Evolutionary conservation across 2,329 filamentous ascomycete species (phyloP).

Genomic region (Talaromyces sp.): DNA sequence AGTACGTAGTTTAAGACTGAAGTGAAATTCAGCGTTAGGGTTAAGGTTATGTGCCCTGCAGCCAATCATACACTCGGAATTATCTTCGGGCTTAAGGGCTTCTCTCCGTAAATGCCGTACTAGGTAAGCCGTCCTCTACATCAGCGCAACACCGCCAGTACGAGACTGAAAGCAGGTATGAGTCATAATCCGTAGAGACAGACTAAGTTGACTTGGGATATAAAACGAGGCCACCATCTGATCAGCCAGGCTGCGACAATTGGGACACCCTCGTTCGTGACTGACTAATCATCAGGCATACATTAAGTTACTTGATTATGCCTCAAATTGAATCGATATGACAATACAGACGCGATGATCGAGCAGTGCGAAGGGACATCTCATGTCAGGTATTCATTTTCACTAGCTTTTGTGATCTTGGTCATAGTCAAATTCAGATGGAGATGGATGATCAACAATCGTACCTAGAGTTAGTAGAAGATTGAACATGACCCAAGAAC

Average conservation of each 20-base stretch:
- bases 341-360: not conserved
- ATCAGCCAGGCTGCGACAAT: not conserved
- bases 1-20: too few species aligned
- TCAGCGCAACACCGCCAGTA: not conserved
- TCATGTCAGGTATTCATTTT: not conserved
- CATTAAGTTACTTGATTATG: too few species aligned
- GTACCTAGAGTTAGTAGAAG: slow-evolving; percentile 2
- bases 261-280: not conserved
- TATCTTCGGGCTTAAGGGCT: slow-evolving; percentile 13
- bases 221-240: not conserved
- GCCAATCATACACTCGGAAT: slow-evolving; percentile 1
- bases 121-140: not conserved
- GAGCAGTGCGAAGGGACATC: not conserved
- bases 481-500: not conserved
- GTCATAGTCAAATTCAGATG: not conserved
- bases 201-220: not conserved
- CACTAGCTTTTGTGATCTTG: not conserved
- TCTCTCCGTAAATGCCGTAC: slow-evolving; percentile 17
- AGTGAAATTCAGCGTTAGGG: not conserved
- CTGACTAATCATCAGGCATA: not conserved
- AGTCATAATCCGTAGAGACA: not conserved
- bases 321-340: not conserved
- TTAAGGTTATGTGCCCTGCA: not conserved
- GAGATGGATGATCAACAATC: not conserved
- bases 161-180: not conserved